These are phyloP conservation scores for Kalmusia sp. DNA, from an alignment of 2,329 filamentous ascomycete genomes.

Conservation along the genomic window DNA sequence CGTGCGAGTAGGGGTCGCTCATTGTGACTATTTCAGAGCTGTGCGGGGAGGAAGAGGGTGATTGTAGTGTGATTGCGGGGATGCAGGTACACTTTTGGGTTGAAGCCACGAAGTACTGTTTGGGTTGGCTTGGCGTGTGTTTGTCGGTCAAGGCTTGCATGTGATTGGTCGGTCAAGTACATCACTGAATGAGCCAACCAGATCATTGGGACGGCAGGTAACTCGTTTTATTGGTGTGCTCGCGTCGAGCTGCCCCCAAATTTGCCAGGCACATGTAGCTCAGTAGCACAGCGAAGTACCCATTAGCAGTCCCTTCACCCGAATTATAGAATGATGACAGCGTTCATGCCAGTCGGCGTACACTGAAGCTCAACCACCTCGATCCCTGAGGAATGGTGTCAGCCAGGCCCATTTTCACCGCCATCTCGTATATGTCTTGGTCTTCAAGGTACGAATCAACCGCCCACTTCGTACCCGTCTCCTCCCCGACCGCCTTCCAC, in stretches of 20 bases:
- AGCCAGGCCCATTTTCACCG: slow-evolving; percentile 18
- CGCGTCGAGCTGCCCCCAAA: no score
- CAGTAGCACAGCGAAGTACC: no score
- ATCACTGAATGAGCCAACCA: no score
- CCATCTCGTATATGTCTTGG: slow-evolving; percentile 20
- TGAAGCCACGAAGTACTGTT: slow-evolving; percentile 12
- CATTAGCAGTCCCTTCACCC: no score
- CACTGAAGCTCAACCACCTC: slow-evolving; percentile 32
- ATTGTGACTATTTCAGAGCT: slow-evolving; percentile 22
- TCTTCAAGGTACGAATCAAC: slow-evolving; percentile 37
- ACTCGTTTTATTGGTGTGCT: no score
- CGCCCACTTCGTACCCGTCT: slow-evolving; percentile 46
- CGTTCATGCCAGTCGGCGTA: slow-evolving; percentile 22
- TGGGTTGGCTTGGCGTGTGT: neutral
- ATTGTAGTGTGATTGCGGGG: neutral
- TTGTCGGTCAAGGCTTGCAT: neutral
- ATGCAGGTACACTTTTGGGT: slow-evolving; percentile 2
- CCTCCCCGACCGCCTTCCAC: slow-evolving; percentile 48
- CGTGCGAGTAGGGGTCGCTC: slow-evolving; percentile 69
- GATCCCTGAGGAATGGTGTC: slow-evolving; percentile 32
- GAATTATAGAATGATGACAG: no score
- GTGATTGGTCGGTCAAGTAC: slow-evolving; percentile 25
- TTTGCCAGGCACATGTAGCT: neutral
- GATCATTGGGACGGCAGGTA: no score
- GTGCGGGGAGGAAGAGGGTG: neutral